Percentiles rank a stretch among this genome's conserved stretches.
Evolutionary conservation across 75 land plant species (phyloP).

Genomic region (Cryptomeria japonica): DNA sequence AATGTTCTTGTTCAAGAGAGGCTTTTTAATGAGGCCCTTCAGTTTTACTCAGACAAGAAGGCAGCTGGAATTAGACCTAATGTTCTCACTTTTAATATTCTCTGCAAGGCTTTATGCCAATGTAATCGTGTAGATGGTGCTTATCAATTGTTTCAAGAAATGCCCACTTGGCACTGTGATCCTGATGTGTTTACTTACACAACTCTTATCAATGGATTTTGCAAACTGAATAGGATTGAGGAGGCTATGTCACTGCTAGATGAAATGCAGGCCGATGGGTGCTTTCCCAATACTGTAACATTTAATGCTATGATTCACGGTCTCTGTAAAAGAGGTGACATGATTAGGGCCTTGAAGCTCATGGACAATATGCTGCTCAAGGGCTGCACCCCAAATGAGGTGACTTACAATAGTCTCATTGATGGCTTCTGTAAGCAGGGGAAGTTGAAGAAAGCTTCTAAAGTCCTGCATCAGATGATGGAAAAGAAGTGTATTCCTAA

Average conservation of each 20-base stretch:
- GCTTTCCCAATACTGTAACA: constrained; percentile 41
- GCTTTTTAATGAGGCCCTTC: constrained; percentile 28
- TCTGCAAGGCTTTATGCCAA: constrained; percentile 52
- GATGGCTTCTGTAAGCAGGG: constrained; percentile 59
- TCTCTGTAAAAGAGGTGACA: constrained; percentile 47
- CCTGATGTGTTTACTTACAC: constrained; percentile 64
- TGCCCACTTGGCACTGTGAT: constrained; percentile 24
- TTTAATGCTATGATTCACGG: constrained; percentile 60
- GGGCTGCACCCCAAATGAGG: constrained; percentile 58
- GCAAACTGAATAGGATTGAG: constrained; percentile 42
- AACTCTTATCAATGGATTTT: constrained; percentile 61
- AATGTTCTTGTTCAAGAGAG: constrained; percentile 42
- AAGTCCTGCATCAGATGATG: constrained; percentile 56
- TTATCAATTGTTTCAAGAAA: constrained; percentile 35
- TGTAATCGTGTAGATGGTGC: constrained; percentile 32
- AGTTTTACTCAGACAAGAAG: constrained; percentile 23
- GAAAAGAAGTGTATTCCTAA: constrained; percentile 50
- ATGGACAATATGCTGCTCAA: constrained; percentile 65
- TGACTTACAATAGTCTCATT: constrained; percentile 69
- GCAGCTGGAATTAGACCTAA: constrained; percentile 39
- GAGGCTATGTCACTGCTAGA: constrained; percentile 65
- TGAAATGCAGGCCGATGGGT: constrained; percentile 67
- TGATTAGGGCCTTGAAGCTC: constrained; percentile 49
- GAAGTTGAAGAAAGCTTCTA: constrained; percentile 45
- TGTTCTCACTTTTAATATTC: constrained; percentile 53